A percentile compares a stretch with the other conserved stretches of the same genome.
Conservation (phyloP, 805 yeast genomes). For the Suhomyces sp. region DNA sequence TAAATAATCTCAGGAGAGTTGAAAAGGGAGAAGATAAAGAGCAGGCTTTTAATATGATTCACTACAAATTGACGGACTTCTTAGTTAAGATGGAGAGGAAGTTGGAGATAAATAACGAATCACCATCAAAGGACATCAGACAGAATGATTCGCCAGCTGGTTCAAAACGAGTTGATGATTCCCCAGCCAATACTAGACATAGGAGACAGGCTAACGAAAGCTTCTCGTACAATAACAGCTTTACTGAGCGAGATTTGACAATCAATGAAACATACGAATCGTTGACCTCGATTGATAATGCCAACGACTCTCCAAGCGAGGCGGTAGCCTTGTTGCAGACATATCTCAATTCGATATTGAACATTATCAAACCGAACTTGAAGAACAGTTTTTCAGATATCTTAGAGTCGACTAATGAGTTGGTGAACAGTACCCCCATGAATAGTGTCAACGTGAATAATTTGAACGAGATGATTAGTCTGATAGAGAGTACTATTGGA, state of each 20-base stretch:
- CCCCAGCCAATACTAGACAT: neutral
- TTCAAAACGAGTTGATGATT: neutral
- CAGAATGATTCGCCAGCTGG: neutral
- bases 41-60: constrained; percentile 4
- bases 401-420: constrained; percentile 12
- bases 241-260: constrained; percentile 11
- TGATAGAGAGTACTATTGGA: constrained; percentile 17
- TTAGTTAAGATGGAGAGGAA: constrained; percentile 5
- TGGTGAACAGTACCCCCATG: constrained; percentile 14
- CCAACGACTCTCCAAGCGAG: constrained; percentile 12
- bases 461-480: constrained; percentile 17
- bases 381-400: constrained; percentile 15
- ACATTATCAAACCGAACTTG: constrained; percentile 10
- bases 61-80: constrained; percentile 8
- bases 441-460: constrained; percentile 12
- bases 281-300: constrained; percentile 12
- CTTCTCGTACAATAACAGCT: constrained; percentile 2
- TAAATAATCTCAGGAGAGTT: neutral
- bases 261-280: constrained; percentile 16
- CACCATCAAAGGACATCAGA: neutral
- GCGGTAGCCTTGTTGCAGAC: constrained; percentile 15
- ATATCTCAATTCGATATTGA: constrained; percentile 14
- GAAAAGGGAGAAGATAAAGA: neutral
- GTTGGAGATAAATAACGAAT: neutral
- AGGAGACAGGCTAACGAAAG: neutral